phyloP scores from a whole-genome alignment of 768 basidiomycete genomes.

The Pholiota molesta region DNA sequence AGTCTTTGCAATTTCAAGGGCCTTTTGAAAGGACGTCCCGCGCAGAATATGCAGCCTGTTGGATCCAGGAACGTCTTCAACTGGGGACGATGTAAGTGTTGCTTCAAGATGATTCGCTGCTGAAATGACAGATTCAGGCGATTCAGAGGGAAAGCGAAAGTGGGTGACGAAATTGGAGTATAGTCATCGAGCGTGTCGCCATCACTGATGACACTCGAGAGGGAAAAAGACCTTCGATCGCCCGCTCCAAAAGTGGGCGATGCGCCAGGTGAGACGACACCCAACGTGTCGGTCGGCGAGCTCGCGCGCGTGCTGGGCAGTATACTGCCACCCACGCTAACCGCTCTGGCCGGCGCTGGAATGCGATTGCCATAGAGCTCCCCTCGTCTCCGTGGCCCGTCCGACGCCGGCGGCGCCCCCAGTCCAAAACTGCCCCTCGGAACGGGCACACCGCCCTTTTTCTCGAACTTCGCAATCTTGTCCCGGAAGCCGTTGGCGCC shows the following conservation, averaged over 20 bases:
- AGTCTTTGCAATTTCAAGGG: slow-evolving; percentile 44
- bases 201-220: slow-evolving; percentile 28
- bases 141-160: slow-evolving; percentile 31
- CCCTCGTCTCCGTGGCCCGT: slow-evolving; percentile 52
- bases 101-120: slow-evolving; percentile 17
- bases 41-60: slow-evolving; percentile 23
- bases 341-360: slow-evolving; percentile 39
- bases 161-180: slow-evolving; percentile 32
- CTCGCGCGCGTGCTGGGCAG: slow-evolving; percentile 29
- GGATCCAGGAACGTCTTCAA: slow-evolving; percentile 18
- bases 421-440: slow-evolving; percentile 78
- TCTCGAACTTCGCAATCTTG: slow-evolving; percentile 82
- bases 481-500: slow-evolving; percentile 45
- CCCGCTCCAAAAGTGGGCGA: slow-evolving; percentile 15
- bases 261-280: slow-evolving; percentile 10
- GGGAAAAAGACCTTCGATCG: slow-evolving; percentile 35
- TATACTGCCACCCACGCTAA: slow-evolving; percentile 31
- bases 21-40: slow-evolving; percentile 40
- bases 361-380: slow-evolving; percentile 81
- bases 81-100: slow-evolving; percentile 14
- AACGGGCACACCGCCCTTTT: slow-evolving; percentile 73
- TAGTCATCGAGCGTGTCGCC: slow-evolving; percentile 26
- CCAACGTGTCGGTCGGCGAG: slow-evolving; percentile 24
- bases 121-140: slow-evolving; percentile 20
- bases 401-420: slow-evolving; percentile 61